These are phyloP conservation scores for Mycena alexandri DNA, from an alignment of 768 basidiomycete genomes.

Conservation along the genomic window DNA sequence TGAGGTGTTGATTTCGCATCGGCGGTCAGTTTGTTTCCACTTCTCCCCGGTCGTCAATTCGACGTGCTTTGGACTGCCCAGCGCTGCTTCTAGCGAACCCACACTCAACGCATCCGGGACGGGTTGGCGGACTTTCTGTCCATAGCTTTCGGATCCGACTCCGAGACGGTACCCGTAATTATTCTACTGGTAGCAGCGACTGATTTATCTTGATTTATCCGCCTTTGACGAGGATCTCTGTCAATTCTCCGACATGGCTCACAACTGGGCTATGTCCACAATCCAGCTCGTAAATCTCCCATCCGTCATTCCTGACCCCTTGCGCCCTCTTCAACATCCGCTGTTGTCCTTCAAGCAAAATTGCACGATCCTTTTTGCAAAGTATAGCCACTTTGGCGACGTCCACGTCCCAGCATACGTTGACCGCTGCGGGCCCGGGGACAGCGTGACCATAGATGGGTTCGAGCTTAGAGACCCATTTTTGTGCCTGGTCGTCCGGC, in stretches of 20 bases:
- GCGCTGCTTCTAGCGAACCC: too few relatives aligned
- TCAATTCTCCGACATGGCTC: slow-evolving; percentile 18
- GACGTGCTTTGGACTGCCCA: too few relatives aligned
- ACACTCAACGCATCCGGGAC: too few relatives aligned
- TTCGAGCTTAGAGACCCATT: neutral
- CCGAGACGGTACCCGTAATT: too few relatives aligned
- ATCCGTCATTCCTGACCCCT: neutral
- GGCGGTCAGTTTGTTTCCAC: too few relatives aligned
- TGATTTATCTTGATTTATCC: too few relatives aligned
- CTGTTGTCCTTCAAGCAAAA: slow-evolving; percentile 8
- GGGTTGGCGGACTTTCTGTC: too few relatives aligned
- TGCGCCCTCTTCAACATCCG: slow-evolving; percentile 5
- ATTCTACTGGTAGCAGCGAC: too few relatives aligned
- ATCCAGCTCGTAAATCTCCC: slow-evolving; percentile 22
- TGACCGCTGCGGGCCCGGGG: neutral
- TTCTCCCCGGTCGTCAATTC: too few relatives aligned
- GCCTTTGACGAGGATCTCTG: slow-evolving; percentile 4
- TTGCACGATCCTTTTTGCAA: slow-evolving; percentile 14
- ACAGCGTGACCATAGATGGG: neutral
- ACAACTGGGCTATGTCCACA: slow-evolving; percentile 27
- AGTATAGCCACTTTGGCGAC: slow-evolving; percentile 16
- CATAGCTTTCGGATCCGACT: too few relatives aligned
- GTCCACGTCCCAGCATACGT: neutral
- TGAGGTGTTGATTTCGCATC: too few relatives aligned
- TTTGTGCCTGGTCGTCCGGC: neutral